Base-by-base conservation (phyloP, 2,329 filamentous ascomycete species). In the Bertia moriformis region DNA sequence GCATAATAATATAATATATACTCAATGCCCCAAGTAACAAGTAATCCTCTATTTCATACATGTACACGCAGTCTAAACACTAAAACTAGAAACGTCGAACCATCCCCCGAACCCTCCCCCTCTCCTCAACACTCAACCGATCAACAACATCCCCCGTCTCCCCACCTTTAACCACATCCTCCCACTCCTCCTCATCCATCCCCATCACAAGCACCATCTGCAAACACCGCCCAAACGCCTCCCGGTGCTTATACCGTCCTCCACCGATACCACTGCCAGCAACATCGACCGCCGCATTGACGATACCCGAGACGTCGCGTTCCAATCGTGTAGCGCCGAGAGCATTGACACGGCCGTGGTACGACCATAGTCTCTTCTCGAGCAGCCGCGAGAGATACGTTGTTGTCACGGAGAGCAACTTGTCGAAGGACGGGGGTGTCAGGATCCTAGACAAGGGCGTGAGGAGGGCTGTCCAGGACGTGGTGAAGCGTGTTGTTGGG, bases 151-250 rank as follows among this genome's bases (percentile, higher is more conserved):
- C 54, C 38, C 60, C 54, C 22, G 58, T 59, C 24, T 62, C 67
- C 20, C 65, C 59, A 30, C 67, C 60, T 4, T 58, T 51, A 29
- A 60, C 55, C 29, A 88, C 58, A 57, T 91, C 86, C 37, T 89
- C 83, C 83, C 87, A 94, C 59, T 95, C 89, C 42, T 95, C 88
- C 22, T 91, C 84, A 54, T 95, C 88, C 86, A 95, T 93, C 48
- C 88, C 89, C 54, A 89, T 78, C 14, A 94, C 75, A 66, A 93
- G 75, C 41, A 83, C 74, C 49, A 94, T 79, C 66, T 95, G 86
- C 42, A 71, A 69, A 42, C 83, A 83, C 50, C 78, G 74, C 19
- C 71, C 67, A 61, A 95, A 94, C 3, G 72, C 60, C 51, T 93
- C 87, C 20, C 85, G 67, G 24, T 91, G 71, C 2, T 73, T 73